These are phyloP conservation scores for Malus domestica DNA, from an alignment of 306 rosid species.

Conservation along the genomic window ASM211411v1 NC_041795.1:30873001-30873500, in stretches of 20 bases:
- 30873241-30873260: constrained; percentile 75
- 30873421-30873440: too few relatives aligned
- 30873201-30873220: background rate
- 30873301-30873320: constrained; percentile 24
- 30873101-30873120: background rate
- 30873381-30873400: constrained; percentile 5
- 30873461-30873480: background rate
- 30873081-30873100: background rate
- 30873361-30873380: constrained; percentile 2
- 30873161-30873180: background rate
- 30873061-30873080: background rate
- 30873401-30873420: constrained; percentile 20
- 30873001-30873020: background rate
- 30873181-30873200: background rate
- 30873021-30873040: background rate
- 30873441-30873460: background rate
- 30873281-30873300: constrained; percentile 49
- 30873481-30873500: background rate
- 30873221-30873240: constrained; percentile 12
- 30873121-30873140: background rate
- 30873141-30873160: background rate
- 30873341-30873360: background rate
- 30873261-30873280: constrained; percentile 69
- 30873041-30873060: background rate
- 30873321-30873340: constrained; percentile 16